Percentiles rank a stretch among this genome's conserved stretches.
Conservation (phyloP, 2,329 filamentous ascomycete species). For the Xylariaceae sp. region DNA sequence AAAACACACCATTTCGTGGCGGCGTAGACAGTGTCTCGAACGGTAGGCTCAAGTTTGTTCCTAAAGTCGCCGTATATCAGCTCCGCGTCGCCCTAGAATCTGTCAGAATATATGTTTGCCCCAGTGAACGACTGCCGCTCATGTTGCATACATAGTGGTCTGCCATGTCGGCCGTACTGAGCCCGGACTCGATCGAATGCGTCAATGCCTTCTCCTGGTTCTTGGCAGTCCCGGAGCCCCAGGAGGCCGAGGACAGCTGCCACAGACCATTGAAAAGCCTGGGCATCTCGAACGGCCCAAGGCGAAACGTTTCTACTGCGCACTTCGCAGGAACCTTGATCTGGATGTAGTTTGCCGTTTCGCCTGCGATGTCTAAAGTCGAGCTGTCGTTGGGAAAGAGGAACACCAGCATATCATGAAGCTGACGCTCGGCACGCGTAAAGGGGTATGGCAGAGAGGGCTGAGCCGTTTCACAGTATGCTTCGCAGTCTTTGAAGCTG, state of each 20-base stretch:
- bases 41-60: constrained; percentile 26
- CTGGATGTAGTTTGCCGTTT: neutral
- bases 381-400: constrained; percentile 27
- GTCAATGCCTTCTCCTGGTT: constrained; percentile 33
- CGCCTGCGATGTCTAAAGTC: neutral
- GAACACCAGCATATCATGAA: constrained; percentile 32
- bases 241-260: constrained; percentile 37
- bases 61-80: constrained; percentile 39
- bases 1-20: constrained; percentile 44
- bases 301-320: constrained; percentile 22
- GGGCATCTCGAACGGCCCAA: constrained; percentile 29
- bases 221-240: constrained; percentile 32
- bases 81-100: constrained; percentile 38
- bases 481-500: constrained; percentile 27
- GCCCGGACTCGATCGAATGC: constrained; percentile 30
- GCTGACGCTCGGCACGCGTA: constrained; percentile 35
- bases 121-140: neutral
- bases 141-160: constrained; percentile 39
- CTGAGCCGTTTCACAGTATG: constrained; percentile 26
- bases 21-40: constrained; percentile 31
- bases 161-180: constrained; percentile 40
- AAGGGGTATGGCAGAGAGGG: constrained; percentile 31
- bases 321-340: neutral
- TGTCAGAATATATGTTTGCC: constrained; percentile 4
- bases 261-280: constrained; percentile 36